phyloP scores from a whole-genome alignment of 257 asterid genomes.

The Schizonepeta tenuifolia region DNA sequence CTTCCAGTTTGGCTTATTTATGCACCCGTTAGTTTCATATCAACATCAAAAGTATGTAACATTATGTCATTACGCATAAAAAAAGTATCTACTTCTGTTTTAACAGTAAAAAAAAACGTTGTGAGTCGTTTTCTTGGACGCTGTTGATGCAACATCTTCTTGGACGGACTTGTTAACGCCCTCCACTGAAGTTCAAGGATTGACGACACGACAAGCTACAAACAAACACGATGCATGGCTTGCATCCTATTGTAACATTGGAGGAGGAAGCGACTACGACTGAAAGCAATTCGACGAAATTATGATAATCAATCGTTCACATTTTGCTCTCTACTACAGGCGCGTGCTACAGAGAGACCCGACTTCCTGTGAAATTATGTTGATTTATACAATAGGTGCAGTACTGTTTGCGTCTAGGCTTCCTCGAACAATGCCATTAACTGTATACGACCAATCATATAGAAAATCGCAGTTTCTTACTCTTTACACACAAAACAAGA shows the following conservation, averaged over 20 bases:
- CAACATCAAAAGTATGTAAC: constrained; percentile 24
- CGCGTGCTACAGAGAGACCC: neutral
- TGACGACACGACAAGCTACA: neutral
- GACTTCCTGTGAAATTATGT: neutral
- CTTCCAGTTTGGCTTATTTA: constrained; percentile 29
- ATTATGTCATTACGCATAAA: constrained; percentile 10
- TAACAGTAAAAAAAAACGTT: neutral
- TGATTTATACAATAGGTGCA: neutral
- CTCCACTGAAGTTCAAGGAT: neutral
- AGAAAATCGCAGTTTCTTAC: neutral
- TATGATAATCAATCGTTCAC: neutral
- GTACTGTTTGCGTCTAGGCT: too few species aligned
- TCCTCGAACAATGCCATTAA: neutral
- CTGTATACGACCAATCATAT: neutral
- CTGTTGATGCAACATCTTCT: constrained; percentile 7
- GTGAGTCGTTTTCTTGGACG: constrained; percentile 24
- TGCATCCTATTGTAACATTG: neutral
- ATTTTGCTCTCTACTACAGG: neutral
- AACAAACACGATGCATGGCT: neutral
- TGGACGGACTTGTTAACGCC: constrained; percentile 34
- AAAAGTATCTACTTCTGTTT: neutral
- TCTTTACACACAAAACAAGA: too few species aligned
- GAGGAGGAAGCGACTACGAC: neutral
- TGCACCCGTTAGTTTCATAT: constrained; percentile 33
- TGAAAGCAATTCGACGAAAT: neutral